These are phyloP conservation scores for Boletus barrowsii DNA, from an alignment of 768 basidiomycete genomes.

Conservation along the genomic window DNA sequence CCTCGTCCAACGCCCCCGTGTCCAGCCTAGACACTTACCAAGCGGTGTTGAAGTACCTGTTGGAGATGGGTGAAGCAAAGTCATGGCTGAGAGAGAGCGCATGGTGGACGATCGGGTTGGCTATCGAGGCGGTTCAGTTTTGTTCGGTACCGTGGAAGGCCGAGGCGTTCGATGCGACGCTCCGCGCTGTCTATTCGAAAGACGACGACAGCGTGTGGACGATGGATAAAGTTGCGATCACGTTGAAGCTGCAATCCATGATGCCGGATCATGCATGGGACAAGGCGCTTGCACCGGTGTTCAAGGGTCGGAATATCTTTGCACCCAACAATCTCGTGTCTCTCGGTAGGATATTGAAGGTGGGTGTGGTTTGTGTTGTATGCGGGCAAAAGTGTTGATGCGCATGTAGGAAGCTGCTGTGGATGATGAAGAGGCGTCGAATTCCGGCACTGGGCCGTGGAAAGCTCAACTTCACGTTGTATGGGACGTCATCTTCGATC, in stretches of 20 bases:
- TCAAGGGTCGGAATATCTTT: slow-evolving; percentile 73
- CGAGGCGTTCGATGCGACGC: slow-evolving; percentile 50
- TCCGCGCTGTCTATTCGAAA: slow-evolving; percentile 47
- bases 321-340: slow-evolving; percentile 65
- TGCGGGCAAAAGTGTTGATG: slow-evolving; percentile 7
- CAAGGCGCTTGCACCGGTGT: slow-evolving; percentile 59
- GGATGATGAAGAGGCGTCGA: slow-evolving; percentile 53
- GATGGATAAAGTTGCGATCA: slow-evolving; percentile 83
- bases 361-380: slow-evolving; percentile 26
- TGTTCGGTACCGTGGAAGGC: slow-evolving; percentile 71
- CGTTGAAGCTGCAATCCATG: slow-evolving; percentile 62
- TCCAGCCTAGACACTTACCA: slow-evolving; percentile 61
- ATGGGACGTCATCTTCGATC: slow-evolving; percentile 82
- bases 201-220: slow-evolving; percentile 54
- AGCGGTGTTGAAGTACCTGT: slow-evolving; percentile 55
- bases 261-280: slow-evolving; percentile 69
- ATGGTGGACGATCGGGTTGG: slow-evolving; percentile 77
- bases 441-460: slow-evolving; percentile 61
- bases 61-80: slow-evolving; percentile 76
- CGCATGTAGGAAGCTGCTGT: slow-evolving; percentile 50
- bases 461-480: slow-evolving; percentile 90
- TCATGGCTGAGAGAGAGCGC: slow-evolving; percentile 89
- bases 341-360: slow-evolving; percentile 80
- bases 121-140: slow-evolving; percentile 55
- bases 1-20: slow-evolving; percentile 37